phyloP scores from a whole-genome alignment of 371 early-diverging fungal genomes.

The Lichtheimia hyalospora region DNA sequence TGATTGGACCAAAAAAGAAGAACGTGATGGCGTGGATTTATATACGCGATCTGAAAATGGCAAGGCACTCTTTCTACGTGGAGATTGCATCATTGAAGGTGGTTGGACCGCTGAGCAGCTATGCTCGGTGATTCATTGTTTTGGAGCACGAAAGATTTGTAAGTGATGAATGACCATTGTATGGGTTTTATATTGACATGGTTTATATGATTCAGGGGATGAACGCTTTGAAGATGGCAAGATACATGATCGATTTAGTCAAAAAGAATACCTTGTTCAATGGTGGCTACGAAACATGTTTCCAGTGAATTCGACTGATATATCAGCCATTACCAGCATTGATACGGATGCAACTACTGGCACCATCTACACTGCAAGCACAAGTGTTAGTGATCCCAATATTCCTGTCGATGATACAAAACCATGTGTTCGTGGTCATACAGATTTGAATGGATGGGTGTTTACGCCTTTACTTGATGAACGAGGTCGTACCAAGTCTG shows the following conservation, averaged over 20 bases:
- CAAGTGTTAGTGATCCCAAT: slow-evolving; percentile 54
- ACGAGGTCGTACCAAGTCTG: slow-evolving; percentile 40
- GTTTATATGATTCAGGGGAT: slow-evolving; percentile 43
- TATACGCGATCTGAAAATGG: slow-evolving; percentile 3
- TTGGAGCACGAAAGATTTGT: slow-evolving; percentile 48
- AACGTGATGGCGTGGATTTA: slow-evolving; percentile 8
- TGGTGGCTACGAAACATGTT: slow-evolving; percentile 29
- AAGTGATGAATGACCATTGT: slow-evolving; percentile 4
- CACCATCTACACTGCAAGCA: slow-evolving; percentile 55
- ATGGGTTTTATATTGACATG: neutral
- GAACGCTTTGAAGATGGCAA: slow-evolving; percentile 51
- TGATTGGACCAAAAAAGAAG: slow-evolving; percentile 14
- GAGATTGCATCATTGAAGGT: slow-evolving; percentile 51
- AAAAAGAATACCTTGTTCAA: slow-evolving; percentile 57
- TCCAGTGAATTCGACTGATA: slow-evolving; percentile 24
- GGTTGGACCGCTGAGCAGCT: slow-evolving; percentile 59
- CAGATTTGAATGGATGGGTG: slow-evolving; percentile 63
- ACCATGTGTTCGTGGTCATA: slow-evolving; percentile 44
- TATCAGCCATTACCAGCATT: slow-evolving; percentile 47
- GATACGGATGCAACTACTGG: slow-evolving; percentile 57
- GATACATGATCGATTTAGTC: slow-evolving; percentile 52
- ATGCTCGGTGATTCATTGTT: slow-evolving; percentile 43
- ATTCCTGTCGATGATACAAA: slow-evolving; percentile 35
- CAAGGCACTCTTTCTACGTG: slow-evolving; percentile 42
- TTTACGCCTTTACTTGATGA: slow-evolving; percentile 44